Base-by-base conservation (phyloP, 1,139 yeast species). In the Suhomyces guaymorum region DNA sequence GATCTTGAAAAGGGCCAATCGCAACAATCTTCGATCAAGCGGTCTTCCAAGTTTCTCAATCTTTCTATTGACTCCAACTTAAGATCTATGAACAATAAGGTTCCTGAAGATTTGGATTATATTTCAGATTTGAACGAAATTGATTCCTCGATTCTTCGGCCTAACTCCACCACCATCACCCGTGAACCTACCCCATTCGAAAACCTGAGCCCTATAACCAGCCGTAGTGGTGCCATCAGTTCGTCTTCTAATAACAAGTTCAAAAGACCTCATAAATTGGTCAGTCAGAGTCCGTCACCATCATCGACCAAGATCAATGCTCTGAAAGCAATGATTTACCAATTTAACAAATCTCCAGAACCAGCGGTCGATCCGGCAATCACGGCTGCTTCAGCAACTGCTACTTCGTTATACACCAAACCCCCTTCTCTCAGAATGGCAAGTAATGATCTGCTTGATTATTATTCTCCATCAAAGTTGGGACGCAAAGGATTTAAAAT, bases 21-120 rank as follows among this genome's bases (percentile, higher is more conserved):
- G 15, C 55, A 42, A 37, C 60, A 38, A 24, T 52, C 60, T 8
- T 63, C 71, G 14, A 66, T 70, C 19, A 68, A 66, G 37, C 51
- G 77, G 32, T 73, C 78, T 1, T 64, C 72, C 12, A 74, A 75
- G 42, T 73, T 61, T 44, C 50, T 73, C 36, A 73, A 72, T 43
- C 58, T 74, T 15, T 68, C 73, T n/a, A 66, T 69, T 16, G 74
- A 70, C 43, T 60, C 61, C 11, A 50, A 54, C 37, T 37, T 48
- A 31, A 39, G 44, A 15, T 43, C 46, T 2, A 40, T 43, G 33
- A 41, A 38, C 30, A 37, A 30, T 28, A 32, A 38, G 24, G 37
- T 39, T 21, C 30, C 36, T 12, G 48, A 48, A 17, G 60, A 54
- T 26, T 47, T 55, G n/a, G 64, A 59, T 35, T 43, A 49, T 33